Percentiles rank a stretch among this genome's conserved stretches.
Evolutionary conservation across 2,329 filamentous ascomycete genomes (phyloP).

Genomic region (Epichloe festucae): DNA sequence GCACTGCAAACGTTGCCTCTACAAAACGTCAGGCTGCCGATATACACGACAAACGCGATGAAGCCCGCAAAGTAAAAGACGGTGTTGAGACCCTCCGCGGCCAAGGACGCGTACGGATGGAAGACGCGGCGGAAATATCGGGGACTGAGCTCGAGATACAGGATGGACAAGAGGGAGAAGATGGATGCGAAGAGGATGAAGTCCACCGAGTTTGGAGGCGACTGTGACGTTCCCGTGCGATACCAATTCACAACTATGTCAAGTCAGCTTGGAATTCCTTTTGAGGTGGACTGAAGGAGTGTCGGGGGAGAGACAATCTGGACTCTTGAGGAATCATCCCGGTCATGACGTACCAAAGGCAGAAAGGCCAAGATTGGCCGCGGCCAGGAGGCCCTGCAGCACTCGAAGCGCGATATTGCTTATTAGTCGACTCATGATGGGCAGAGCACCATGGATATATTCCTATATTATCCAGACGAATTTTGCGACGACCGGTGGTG

Average conservation of each 20-base stretch:
- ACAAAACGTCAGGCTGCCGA: constrained; percentile 43
- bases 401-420: constrained; percentile 8
- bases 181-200: constrained; percentile 43
- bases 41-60: constrained; percentile 43
- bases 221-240: constrained; percentile 37
- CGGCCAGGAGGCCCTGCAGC: constrained; percentile 10
- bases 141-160: constrained; percentile 38
- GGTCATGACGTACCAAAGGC: constrained; percentile 9
- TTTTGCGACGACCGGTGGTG: background rate
- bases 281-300: too few species aligned
- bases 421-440: constrained; percentile 8
- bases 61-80: constrained; percentile 48
- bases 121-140: constrained; percentile 31
- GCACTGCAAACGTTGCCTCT: constrained; percentile 42
- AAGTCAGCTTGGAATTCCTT: background rate
- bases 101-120: constrained; percentile 35
- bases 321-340: background rate
- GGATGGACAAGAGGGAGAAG: constrained; percentile 40
- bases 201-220: constrained; percentile 43
- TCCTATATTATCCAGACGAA: background rate
- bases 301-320: too few species aligned
- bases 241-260: constrained; percentile 46
- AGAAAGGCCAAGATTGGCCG: constrained; percentile 9
- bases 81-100: constrained; percentile 37
- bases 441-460: background rate